Evolutionary conservation across 768 basidiomycete species (phyloP), one percentile per base, ranked within the genome.

Genomic region (Suillus americanus): DNA sequence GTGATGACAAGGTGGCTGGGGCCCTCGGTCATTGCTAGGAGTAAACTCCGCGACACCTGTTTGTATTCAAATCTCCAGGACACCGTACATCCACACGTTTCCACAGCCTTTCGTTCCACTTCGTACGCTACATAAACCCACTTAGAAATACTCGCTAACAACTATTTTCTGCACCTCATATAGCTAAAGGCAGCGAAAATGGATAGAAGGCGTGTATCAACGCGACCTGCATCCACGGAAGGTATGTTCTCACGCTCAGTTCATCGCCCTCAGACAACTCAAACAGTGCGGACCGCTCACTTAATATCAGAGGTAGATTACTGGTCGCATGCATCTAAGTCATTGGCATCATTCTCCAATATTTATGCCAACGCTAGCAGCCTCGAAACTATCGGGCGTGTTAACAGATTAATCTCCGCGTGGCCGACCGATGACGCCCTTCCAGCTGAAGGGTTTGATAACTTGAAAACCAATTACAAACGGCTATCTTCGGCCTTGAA

Each of bases 191-290:
- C 54, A n/a, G 6, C 33, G 20, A 55, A 28, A 66, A 91, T 91
- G 89, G 86, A 91, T 69, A 83, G 88, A 78, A 83, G 89, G 71
- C 85, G 91, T 71, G 83, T 81, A 69, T 74, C 82, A 60, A 79
- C 82, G 45, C 86, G 89, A 64, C 90, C 90, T 66, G 87, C 88
- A 65, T 88, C 89, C 35, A 86, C 87, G 8, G 92, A 93, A 89
- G 92, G 92, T 89, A 74, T 64, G 74, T 75, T 79, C 68, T 60
- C 71, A 70, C 68, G 71, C 69, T 62, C 54, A 41, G 45, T 64
- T 61, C 53, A 55, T 50, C 6, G 20, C 5, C 40, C 25, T 25
- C 38, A 10, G 12, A 59, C 25, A 59, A 25, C 50, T 30, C 57
- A 25, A 25, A 56, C 10, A 16, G 37, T 63, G 30, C 62, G 60